phyloP scores from a whole-genome alignment of 352 stramenopile genomes.

The Pythium rhizo-oryzae region DNA sequence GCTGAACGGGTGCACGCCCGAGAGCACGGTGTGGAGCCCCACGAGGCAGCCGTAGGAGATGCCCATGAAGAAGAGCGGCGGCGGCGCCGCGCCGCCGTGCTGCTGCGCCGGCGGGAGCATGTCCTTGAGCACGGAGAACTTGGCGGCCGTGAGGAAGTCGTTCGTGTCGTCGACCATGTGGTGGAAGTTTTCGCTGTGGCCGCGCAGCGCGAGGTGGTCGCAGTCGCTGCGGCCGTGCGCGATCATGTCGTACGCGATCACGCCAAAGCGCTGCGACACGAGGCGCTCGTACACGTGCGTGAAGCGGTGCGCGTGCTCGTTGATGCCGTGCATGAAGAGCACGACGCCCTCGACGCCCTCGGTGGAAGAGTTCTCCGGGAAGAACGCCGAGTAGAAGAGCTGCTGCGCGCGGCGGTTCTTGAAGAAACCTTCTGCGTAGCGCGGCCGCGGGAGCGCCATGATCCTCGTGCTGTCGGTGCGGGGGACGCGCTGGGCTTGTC shows the following conservation, averaged over 20 bases:
- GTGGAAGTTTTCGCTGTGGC: constrained; percentile 53
- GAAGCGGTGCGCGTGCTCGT: constrained; percentile 66
- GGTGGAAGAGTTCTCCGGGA: constrained; percentile 32
- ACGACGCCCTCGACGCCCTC: constrained; percentile 45
- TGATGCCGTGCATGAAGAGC: constrained; percentile 68
- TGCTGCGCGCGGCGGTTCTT: constrained; percentile 46
- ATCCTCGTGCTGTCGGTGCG: neutral
- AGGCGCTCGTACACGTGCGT: constrained; percentile 58
- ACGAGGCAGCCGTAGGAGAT: constrained; percentile 72
- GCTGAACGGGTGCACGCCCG: constrained; percentile 42
- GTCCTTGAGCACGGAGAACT: constrained; percentile 36
- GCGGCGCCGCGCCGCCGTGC: constrained; percentile 6
- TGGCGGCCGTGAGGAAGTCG: constrained; percentile 49
- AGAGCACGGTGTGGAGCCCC: constrained; percentile 59
- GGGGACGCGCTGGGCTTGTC: neutral
- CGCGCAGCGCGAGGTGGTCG: constrained; percentile 38
- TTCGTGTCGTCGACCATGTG: constrained; percentile 79
- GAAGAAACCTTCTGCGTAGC: constrained; percentile 43
- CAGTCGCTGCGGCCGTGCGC: constrained; percentile 59
- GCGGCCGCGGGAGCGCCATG: constrained; percentile 14
- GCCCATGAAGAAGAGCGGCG: constrained; percentile 58
- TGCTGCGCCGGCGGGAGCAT: constrained; percentile 32
- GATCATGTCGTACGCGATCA: constrained; percentile 69
- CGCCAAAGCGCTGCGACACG: constrained; percentile 44
- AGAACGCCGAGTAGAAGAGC: constrained; percentile 61